phyloP scores from a whole-genome alignment of 305 asterid species.

The Solanum aculeatissimum region DNA sequence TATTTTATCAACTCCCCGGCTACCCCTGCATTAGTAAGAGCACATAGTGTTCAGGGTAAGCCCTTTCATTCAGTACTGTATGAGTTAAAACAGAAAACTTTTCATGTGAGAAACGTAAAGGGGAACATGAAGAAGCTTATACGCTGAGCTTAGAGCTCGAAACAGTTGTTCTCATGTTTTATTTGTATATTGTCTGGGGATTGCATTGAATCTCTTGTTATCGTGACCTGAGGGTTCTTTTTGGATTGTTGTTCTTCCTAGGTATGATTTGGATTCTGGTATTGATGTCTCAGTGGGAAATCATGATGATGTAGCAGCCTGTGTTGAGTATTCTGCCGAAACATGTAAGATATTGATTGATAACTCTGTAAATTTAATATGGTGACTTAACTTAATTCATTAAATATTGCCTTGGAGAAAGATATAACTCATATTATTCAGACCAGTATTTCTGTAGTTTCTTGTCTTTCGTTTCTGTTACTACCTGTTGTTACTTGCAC shows the following conservation, averaged over 20 bases:
- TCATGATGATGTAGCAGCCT: slow-evolving; percentile 64
- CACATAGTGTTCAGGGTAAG: neutral
- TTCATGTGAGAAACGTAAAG: neutral
- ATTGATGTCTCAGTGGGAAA: slow-evolving; percentile 38
- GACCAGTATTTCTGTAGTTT: too few relatives aligned
- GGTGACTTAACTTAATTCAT: neutral
- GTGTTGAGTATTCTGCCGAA: slow-evolving; percentile 61
- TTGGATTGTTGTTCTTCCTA: slow-evolving; percentile 11
- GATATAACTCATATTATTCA: neutral
- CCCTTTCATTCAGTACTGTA: neutral
- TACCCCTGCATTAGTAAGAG: neutral
- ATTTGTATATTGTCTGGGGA: neutral
- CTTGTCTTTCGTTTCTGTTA: too few relatives aligned
- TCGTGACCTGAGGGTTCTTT: neutral
- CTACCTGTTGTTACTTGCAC: too few relatives aligned
- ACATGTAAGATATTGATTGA: slow-evolving; percentile 42
- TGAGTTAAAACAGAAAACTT: neutral
- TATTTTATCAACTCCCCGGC: neutral
- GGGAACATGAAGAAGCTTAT: neutral
- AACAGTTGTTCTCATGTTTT: neutral
- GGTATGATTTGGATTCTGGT: slow-evolving; percentile 70
- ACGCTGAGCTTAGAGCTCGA: neutral
- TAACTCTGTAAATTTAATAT: neutral
- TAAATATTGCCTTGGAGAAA: neutral
- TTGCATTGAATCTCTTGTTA: neutral